Conservation (phyloP, 129 eudicot genomes). For the Rutidosis leptorrhynchoides region DNA sequence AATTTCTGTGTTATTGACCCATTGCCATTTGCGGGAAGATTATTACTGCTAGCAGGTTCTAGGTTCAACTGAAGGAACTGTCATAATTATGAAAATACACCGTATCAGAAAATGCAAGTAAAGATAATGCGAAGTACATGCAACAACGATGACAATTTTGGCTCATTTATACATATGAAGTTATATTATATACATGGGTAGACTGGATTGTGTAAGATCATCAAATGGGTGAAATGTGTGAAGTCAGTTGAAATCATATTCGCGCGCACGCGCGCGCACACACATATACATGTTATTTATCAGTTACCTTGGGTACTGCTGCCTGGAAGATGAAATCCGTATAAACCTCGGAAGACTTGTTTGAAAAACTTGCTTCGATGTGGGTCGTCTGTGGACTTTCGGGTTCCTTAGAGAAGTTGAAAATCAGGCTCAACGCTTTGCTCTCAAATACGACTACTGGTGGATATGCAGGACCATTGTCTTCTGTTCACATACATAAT, state of each 20-base stretch:
- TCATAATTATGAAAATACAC: constrained; percentile 8
- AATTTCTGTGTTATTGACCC: constrained; percentile 76
- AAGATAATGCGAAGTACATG: not conserved
- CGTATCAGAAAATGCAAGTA: not conserved
- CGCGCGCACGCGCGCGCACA: too few species aligned
- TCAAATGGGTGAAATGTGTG: not conserved
- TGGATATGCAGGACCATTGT: constrained; percentile 58
- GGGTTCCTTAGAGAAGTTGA: constrained; percentile 74
- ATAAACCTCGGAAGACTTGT: constrained; percentile 56
- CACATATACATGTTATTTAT: too few species aligned
- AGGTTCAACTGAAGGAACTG: constrained; percentile 97
- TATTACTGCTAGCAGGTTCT: constrained; percentile 88
- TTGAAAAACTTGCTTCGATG: constrained; percentile 65
- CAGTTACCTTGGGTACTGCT: constrained; percentile 91
- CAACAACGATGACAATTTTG: not conserved
- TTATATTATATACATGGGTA: not conserved
- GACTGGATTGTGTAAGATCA: not conserved
- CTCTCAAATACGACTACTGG: constrained; percentile 88
- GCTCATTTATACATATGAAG: not conserved
- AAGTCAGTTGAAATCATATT: not conserved
- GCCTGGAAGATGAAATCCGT: constrained; percentile 92
- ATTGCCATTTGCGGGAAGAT: constrained; percentile 62
- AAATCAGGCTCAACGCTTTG: constrained; percentile 62
- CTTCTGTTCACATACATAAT: constrained; percentile 40
- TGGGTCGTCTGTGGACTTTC: constrained; percentile 57